Evolutionary conservation across 2,329 filamentous ascomycete genomes (phyloP).

Genomic region (Huntiella omanensis): DNA sequence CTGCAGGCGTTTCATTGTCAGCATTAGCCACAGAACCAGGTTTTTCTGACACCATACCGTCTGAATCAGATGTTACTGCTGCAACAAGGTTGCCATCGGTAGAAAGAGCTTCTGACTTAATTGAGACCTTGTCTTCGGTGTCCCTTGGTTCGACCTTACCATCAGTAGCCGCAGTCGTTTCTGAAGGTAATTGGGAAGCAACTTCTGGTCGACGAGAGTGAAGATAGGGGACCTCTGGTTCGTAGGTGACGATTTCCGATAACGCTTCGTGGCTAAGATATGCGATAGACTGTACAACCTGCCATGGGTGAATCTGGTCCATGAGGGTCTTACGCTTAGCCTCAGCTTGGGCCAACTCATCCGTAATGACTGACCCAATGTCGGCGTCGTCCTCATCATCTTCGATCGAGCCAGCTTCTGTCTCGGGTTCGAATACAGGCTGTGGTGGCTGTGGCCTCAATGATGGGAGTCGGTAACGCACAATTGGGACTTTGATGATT

Average conservation of each 20-base stretch:
- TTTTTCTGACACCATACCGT: background rate
- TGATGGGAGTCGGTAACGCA: constrained; percentile 23
- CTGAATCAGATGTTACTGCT: too few relatives aligned
- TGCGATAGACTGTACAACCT: constrained; percentile 28
- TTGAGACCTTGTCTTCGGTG: background rate
- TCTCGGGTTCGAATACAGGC: constrained; percentile 10
- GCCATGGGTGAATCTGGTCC: constrained; percentile 21
- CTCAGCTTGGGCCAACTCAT: constrained; percentile 33
- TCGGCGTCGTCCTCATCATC: constrained; percentile 35
- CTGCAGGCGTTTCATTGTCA: background rate
- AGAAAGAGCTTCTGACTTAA: background rate
- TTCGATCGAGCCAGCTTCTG: constrained; percentile 9
- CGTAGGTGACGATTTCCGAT: constrained; percentile 27
- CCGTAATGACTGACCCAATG: constrained; percentile 36
- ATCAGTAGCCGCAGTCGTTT: background rate
- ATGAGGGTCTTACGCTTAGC: constrained; percentile 28
- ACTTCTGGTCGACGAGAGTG: constrained; percentile 1
- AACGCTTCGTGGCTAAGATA: constrained; percentile 29
- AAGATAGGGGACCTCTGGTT: constrained; percentile 16
- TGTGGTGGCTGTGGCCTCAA: constrained; percentile 17
- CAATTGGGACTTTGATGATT: constrained; percentile 16
- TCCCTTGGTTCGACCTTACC: background rate
- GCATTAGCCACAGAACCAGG: background rate
- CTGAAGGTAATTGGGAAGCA: background rate
- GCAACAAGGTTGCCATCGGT: background rate